Conservation (phyloP, 2,329 filamentous ascomycete genomes). For the Colletotrichum sp. region DNA sequence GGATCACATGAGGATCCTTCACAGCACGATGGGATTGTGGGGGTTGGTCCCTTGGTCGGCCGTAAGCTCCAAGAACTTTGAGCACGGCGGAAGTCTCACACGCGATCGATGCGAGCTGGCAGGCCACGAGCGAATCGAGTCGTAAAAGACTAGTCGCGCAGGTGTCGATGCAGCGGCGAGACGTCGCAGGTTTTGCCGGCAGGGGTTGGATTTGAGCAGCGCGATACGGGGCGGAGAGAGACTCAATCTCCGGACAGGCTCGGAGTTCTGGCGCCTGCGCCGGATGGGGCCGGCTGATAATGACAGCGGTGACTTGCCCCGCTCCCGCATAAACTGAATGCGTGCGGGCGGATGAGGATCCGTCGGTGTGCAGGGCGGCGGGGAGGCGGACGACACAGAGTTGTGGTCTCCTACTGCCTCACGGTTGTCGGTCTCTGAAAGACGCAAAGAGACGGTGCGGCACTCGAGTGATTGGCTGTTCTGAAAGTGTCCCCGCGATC, state of each 20-base stretch:
- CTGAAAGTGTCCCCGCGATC: background rate
- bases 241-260: slow-evolving; percentile 2
- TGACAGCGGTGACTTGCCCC: background rate
- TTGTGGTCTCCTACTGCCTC: background rate
- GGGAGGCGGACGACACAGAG: background rate
- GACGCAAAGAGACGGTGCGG: background rate
- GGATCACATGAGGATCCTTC: background rate
- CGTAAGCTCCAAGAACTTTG: slow-evolving; percentile 10
- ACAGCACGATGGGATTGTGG: background rate
- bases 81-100: slow-evolving; percentile 13
- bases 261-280: slow-evolving; percentile 9
- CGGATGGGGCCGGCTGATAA: background rate
- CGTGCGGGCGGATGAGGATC: background rate
- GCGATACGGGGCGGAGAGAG: slow-evolving; percentile 12
- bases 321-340: slow-evolving; percentile 5
- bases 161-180: slow-evolving; percentile 5
- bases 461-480: background rate
- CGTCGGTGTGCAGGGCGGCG: slow-evolving; percentile 2
- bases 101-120: background rate
- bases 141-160: slow-evolving; percentile 3
- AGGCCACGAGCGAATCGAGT: slow-evolving; percentile 18
- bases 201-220: slow-evolving; percentile 13
- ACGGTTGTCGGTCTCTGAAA: background rate
- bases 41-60: background rate
- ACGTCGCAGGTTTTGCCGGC: slow-evolving; percentile 11